Evolutionary conservation across 2,329 filamentous ascomycete species (phyloP), one percentile per base, ranked within the genome.

Genomic region (Talaromyces sp.): DNA sequence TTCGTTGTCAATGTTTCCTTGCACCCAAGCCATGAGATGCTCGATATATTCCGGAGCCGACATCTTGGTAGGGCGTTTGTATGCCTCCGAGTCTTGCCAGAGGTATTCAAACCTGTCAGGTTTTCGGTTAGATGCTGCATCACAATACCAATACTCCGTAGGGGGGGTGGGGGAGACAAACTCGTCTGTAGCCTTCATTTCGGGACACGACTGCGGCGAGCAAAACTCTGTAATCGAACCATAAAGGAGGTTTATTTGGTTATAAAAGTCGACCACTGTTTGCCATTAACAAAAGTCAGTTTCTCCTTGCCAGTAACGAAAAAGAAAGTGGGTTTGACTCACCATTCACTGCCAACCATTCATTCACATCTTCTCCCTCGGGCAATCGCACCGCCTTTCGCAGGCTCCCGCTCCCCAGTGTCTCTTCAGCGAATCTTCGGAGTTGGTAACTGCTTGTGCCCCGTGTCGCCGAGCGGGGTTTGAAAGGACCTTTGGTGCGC

Each of bases 101-200:
- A 99, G 88, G 77, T 99, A 99, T 77, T 99, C 95, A 77, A 98
- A 99, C 71, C 90, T 93, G 62, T 1, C 11, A 31, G 11, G 11
- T 1, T 57, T 63, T 50, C 6, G 2, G 11, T 13, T 21, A 60
- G 58, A 26, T 4, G 38, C 4, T 24, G 31, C 43, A 19, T 46
- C 19, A 62, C 4, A 38, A 38, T n/a, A n/a, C n/a, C n/a, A n/a
- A n/a, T n/a, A n/a, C n/a, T n/a, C n/a, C n/a, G 8, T 11, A 31
- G 10, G 8, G 14, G 4, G 2, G 17, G 17, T 1, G 53, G 27
- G 27, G 11, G 46, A 10, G 14, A 61, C 86, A 65, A 83, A 95
- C 89, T 99, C 95, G 79, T 99, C 96, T 10, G 95, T 99, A n/a
- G 95, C 95, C 78, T 99, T 99, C 95, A 99, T 99, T 80, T 98